Percentiles rank a stretch among this genome's conserved stretches.
Evolutionary conservation across 257 asterid genomes (phyloP).

Genomic region (Gentiana macrophylla): DNA sequence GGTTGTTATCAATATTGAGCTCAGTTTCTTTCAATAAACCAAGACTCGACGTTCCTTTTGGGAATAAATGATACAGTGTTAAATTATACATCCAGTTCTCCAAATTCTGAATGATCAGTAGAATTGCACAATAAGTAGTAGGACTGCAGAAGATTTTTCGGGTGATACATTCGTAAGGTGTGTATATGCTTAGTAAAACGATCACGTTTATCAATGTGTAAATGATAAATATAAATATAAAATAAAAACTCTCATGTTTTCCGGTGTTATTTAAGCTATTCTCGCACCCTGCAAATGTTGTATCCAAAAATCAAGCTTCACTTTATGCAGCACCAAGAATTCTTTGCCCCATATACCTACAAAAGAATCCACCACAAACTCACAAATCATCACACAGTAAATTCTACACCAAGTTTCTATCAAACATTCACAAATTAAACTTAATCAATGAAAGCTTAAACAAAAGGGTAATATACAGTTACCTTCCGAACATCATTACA

Average conservation of each 20-base stretch:
- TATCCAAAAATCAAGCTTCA: not conserved
- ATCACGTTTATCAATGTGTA: not conserved
- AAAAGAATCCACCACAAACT: slow-evolving; percentile 5
- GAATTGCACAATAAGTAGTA: too few species aligned
- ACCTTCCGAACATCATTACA: slow-evolving; percentile 92
- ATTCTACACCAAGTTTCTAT: not conserved
- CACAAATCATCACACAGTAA: not conserved
- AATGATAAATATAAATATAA: too few species aligned
- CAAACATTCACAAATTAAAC: not conserved
- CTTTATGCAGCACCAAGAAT: slow-evolving; percentile 22
- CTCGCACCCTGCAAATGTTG: too few species aligned
- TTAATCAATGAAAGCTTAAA: too few species aligned
- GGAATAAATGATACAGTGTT: too few species aligned
- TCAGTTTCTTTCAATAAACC: too few species aligned
- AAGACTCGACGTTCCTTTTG: too few species aligned
- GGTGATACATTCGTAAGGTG: too few species aligned
- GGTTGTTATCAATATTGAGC: too few species aligned
- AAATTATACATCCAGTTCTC: too few species aligned
- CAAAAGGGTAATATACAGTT: not conserved
- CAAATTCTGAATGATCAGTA: too few species aligned
- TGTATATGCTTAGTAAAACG: not conserved
- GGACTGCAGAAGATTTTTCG: too few species aligned
- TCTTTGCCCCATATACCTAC: slow-evolving; percentile 66
- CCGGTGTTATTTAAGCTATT: slow-evolving; percentile 6
- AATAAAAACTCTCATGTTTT: not conserved